These are phyloP conservation scores for Gaultheria prostrata DNA, from an alignment of 148 eudicot species.

Conservation along the genomic window DNA sequence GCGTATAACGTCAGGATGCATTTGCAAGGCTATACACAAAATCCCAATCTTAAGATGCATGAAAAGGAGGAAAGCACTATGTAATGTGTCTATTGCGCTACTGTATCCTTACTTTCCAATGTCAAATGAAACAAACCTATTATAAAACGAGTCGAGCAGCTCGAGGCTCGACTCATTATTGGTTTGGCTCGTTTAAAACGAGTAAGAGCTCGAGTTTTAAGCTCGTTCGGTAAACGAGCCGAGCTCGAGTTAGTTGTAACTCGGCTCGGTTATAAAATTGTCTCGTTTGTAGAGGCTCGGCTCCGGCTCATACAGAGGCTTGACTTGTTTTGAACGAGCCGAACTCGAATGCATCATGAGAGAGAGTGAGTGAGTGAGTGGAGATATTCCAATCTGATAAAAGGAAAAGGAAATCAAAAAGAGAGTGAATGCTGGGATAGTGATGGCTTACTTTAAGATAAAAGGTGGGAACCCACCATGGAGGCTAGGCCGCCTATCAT, in stretches of 20 bases:
- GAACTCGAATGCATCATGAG: constrained; percentile 19
- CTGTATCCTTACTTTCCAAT: constrained; percentile 1
- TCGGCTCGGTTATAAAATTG: too few relatives aligned
- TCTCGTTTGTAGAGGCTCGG: too few relatives aligned
- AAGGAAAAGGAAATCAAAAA: constrained; percentile 11
- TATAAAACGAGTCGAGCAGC: too few relatives aligned
- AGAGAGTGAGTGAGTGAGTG: constrained; percentile 9
- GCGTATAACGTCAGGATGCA: not conserved
- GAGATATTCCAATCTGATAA: constrained; percentile 23
- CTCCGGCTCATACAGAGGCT: too few relatives aligned
- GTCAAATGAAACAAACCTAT: constrained; percentile 10
- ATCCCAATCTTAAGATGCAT: constrained; percentile 16
- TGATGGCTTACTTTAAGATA: constrained; percentile 22
- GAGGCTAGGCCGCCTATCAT: constrained; percentile 33
- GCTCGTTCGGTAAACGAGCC: too few relatives aligned
- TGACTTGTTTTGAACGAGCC: too few relatives aligned
- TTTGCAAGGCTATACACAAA: not conserved
- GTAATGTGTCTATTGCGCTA: constrained; percentile 10
- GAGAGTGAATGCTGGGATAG: constrained; percentile 19
- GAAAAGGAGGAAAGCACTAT: constrained; percentile 31
- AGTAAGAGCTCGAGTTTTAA: too few relatives aligned
- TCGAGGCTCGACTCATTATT: too few relatives aligned
- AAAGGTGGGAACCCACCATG: constrained; percentile 46
- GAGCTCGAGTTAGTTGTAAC: too few relatives aligned
- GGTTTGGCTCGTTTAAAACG: too few relatives aligned